phyloP scores from a whole-genome alignment of 2,329 filamentous ascomycete genomes.

The Arthrinium phaeospermum region DNA sequence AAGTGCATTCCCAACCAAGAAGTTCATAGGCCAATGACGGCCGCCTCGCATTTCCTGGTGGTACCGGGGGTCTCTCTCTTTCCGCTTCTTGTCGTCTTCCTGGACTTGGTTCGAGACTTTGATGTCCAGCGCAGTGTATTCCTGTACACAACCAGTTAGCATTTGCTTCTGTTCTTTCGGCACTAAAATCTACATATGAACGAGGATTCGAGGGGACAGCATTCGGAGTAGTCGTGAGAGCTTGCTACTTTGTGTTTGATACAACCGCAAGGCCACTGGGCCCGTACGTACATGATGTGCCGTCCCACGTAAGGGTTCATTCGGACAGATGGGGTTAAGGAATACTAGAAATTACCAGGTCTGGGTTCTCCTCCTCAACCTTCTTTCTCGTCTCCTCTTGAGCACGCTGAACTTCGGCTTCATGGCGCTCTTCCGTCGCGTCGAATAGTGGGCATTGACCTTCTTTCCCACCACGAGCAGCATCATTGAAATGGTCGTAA shows the following conservation, averaged over 20 bases:
- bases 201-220: neutral
- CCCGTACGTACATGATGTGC: neutral
- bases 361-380: slow-evolving; percentile 63
- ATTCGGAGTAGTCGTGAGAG: neutral
- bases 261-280: neutral
- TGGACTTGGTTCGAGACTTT: slow-evolving; percentile 13
- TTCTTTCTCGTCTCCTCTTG: slow-evolving; percentile 62
- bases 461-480: slow-evolving; percentile 48
- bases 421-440: slow-evolving; percentile 62
- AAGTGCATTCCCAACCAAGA: neutral
- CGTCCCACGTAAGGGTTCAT: neutral
- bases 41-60: neutral
- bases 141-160: neutral
- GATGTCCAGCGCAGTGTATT: neutral
- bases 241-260: neutral
- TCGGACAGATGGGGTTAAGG: slow-evolving; percentile 13
- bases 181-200: neutral
- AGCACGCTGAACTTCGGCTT: slow-evolving; percentile 66
- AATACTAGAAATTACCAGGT: slow-evolving; percentile 47
- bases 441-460: slow-evolving; percentile 75
- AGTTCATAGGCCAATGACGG: neutral
- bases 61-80: slow-evolving; percentile 5
- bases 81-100: slow-evolving; percentile 15
- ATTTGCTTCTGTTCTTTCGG: neutral
- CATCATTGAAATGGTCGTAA: slow-evolving; percentile 75